Evolutionary conservation across 257 asterid genomes (phyloP), one percentile per base, ranked within the genome.

Genomic region (Osmanthus fragrans): DNA sequence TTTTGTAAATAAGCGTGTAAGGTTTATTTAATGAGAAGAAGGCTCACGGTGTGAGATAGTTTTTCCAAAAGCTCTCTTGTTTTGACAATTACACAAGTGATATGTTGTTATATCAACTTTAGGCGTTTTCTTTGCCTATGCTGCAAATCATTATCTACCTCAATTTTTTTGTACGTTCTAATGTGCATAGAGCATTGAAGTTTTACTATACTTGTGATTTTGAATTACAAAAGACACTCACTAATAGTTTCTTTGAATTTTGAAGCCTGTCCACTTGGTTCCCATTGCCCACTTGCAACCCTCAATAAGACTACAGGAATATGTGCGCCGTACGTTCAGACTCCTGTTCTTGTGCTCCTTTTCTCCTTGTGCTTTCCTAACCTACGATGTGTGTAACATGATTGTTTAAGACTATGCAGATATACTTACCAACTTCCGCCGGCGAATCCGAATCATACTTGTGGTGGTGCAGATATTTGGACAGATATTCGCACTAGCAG

Each of bases 401-500:
- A 54, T 75, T 69, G 76, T 76, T 70, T 60, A 75, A 82, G 73
- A 47, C 58, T 70, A 73, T 73, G 74, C 92, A 94, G 98, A 87
- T 94, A 94, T 56, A 58, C 79, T 75, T 94, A 94, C 87, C 96
- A 89, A 78, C 83, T 90, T 71, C 96, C 96, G 15, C 80, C 90
- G 8, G 86, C 89, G 64, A 78, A 78, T 69, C 81, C 78, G 5
- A 81, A 85, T 86, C 97, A 94, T 81, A 89, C 94, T 40, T 94
- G 98, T 82, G 98, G 98, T 72, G 98, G 98, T 77, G 98, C 98
- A 69, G 86, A 92, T 85, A 76, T 85, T 27, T 94, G 97, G 98
- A 84, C 96, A 36, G 97, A 94, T 82, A 90, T 91, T 68, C 79
- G 79, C 29, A 73, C 88, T 30, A 90, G 87, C 80, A 80, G 76